Evolutionary conservation across 805 yeast species (phyloP), one percentile per base, ranked within the genome.

Genomic region (Clavispora carvajalis): DNA sequence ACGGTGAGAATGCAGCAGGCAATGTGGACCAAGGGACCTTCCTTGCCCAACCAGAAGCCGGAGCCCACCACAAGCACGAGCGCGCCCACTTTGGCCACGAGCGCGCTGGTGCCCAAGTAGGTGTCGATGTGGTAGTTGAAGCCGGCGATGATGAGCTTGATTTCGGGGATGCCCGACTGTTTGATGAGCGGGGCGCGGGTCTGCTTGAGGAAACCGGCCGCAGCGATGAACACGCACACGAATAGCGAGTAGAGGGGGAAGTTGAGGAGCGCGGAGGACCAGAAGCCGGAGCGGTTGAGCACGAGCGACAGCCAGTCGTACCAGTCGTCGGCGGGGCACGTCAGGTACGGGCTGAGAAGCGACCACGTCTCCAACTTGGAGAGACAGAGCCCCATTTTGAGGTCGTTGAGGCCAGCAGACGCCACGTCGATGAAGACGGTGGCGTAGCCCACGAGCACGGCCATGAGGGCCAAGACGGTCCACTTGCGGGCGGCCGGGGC

Each of bases 11-110:
- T 65, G 47, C 85, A 78, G 48, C 85, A 77, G 0, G 91, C 74
- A 4, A 87, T 76, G 58, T 88, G 95, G 19, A 85, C 90, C 40
- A 88, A 58, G 0, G 96, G 95, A 1, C 95, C 95, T 52, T 87
- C 96, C 53, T 79, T 80, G 6, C 96, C 95, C 6, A 84, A 71
- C 86, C 91, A 84, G 2, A 87, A 53, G 0, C 95, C 95, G 1
- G 86, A 76, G 17, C 89, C 80, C 4, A 84, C 81, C 12, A 82
- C 81, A 35, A 85, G 61, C 5, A 79, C 64, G 36, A 86, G 62
- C 2, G 89, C 85, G 1, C 67, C 31, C 3, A 76, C 63, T 54
- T 86, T 86, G 39, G 68, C 65, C 3, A 76, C 17, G n/a, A 86
- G 61, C 3, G 84, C 72, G 23, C 60, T 58, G 9, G 69, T 40